Base-by-base conservation (phyloP, 176 grass and related monocot genomes). In the Rhipidocladum racemiflorum region DNA sequence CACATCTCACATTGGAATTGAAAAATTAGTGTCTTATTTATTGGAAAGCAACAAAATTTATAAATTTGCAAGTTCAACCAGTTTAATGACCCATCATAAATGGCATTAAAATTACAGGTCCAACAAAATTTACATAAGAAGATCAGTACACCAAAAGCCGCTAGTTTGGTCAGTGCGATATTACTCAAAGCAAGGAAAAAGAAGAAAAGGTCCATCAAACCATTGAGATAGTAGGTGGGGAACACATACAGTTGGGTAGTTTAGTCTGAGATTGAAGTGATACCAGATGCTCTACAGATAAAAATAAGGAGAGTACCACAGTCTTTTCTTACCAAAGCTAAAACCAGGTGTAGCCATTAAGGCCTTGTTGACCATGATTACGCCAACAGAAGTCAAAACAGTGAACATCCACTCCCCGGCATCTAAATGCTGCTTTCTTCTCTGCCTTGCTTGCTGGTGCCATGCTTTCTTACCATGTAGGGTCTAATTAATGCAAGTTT, bases 291-390 rank as follows among this genome's bases (percentile, higher is more conserved):
- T 51, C 5, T 39, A 64, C 6, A 65, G 34, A 55, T 56, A 55
- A 75, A 75, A 43, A 39, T n/a, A 65, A 39, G 1, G 5, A 40
- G 38, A 67, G 17, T 10, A 34, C n/a, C 28, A 17, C 44, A 65
- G 34, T 29, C 15, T 32, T 29, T 49, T 70, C 79, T 89, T 87
- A 96, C 93, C 93, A 70, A 96, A 96, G 62, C 83, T 90, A 86
- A 92, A 96, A 36, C 88, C 75, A 86, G 90, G 70, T 44, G 83
- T 90, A 61, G 90, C 90, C 93, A 96, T 96, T 80, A 95, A 77
- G 23, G 90, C 85, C 70, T 95, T 92, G 82, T 95, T 95, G 57
- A 92, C 90, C 90, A 95, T 95, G 74, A 95, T 95, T 54, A 96
- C 87, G 65, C 90, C 93, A 24, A 96, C 93, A 4, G 93, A 95